A percentile compares a stretch with the other conserved stretches of the same genome.
Conservation (phyloP, 192 early-diverging fungal species). For the Podila clonocystis region DNA sequence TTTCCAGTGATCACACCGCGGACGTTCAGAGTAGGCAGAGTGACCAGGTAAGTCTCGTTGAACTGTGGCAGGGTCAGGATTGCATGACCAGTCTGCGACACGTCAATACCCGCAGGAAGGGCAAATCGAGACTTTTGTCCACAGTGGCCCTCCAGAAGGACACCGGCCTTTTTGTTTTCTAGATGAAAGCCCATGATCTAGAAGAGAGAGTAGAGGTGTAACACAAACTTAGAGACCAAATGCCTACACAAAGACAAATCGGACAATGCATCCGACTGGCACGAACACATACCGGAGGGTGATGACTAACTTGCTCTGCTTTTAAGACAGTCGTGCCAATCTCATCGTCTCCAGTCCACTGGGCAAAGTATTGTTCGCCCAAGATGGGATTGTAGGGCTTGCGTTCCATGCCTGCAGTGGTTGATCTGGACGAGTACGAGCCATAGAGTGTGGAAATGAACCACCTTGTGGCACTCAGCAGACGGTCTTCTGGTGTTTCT, state of each 20-base stretch:
- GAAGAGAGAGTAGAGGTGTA: background rate
- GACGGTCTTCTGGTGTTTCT: constrained; percentile 66
- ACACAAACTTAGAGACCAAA: constrained; percentile 13
- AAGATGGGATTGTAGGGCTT: constrained; percentile 76
- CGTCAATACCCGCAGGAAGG: constrained; percentile 76
- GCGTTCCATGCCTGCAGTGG: constrained; percentile 77
- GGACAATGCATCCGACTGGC: background rate
- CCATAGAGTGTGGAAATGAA: constrained; percentile 85
- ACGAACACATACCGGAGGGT: constrained; percentile 55
- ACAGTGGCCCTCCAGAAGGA: constrained; percentile 36
- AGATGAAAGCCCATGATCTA: constrained; percentile 45
- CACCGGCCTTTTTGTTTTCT: constrained; percentile 43
- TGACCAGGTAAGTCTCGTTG: constrained; percentile 77
- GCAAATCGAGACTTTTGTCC: constrained; percentile 82
- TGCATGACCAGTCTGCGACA: constrained; percentile 76
- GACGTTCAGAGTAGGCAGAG: constrained; percentile 76
- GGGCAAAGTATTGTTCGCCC: constrained; percentile 60
- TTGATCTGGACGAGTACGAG: constrained; percentile 73
- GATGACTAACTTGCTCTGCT: constrained; percentile 62
- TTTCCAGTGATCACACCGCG: constrained; percentile 71
- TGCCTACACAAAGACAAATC: too few relatives aligned
- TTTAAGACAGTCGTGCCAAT: constrained; percentile 30
- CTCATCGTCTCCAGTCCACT: constrained; percentile 51
- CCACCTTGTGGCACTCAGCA: constrained; percentile 80
- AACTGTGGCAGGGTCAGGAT: constrained; percentile 66